Evolutionary conservation across 1,284 basidiomycete species (phyloP).

Genomic region (Trametes pubescens): DNA sequence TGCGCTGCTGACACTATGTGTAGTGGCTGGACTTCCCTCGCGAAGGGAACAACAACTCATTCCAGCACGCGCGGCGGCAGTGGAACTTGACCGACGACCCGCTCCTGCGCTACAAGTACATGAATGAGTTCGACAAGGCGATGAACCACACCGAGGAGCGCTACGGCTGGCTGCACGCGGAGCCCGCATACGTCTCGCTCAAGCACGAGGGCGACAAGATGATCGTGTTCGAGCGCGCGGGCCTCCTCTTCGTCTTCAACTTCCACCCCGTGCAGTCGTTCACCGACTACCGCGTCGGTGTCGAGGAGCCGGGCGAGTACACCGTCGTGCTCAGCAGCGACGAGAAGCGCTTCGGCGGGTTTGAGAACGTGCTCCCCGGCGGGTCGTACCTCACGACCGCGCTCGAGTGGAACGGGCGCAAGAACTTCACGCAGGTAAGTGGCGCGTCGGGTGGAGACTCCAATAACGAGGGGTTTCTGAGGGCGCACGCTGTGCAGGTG

Average conservation of each 20-base stretch:
- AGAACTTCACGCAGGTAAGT: conserved; percentile 87
- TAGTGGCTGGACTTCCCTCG: conserved; percentile 99
- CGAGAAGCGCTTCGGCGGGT: conserved; percentile 89
- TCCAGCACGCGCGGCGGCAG: conserved; percentile 94
- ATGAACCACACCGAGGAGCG: conserved; percentile 90
- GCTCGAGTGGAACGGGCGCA: conserved; percentile 91
- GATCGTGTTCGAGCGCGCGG: conserved; percentile 92
- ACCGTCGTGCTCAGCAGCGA: conserved; percentile 84
- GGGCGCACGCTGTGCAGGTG: conserved; percentile 55
- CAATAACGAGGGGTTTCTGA: conserved; percentile 11
- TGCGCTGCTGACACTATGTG: conserved; percentile 13
- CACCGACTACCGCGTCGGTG: conserved; percentile 93
- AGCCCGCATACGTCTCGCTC: conserved; percentile 92
- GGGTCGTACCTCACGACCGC: conserved; percentile 84
- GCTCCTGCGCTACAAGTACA: conserved; percentile 88
- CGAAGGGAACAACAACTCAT: conserved; percentile 93
- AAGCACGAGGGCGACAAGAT: conserved; percentile 95
- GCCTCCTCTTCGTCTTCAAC: conserved; percentile 96
- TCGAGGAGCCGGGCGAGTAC: conserved; percentile 90
- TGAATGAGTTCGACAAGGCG: conserved; percentile 93
- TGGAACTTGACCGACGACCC: conserved; percentile 94
- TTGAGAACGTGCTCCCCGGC: conserved; percentile 77
- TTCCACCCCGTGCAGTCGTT: conserved; percentile 92
- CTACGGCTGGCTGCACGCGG: conserved; percentile 86
- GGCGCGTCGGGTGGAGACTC: conserved; percentile 3